Base-by-base conservation (phyloP, 352 stramenopile species). In the Phytophthora pini region DNA sequence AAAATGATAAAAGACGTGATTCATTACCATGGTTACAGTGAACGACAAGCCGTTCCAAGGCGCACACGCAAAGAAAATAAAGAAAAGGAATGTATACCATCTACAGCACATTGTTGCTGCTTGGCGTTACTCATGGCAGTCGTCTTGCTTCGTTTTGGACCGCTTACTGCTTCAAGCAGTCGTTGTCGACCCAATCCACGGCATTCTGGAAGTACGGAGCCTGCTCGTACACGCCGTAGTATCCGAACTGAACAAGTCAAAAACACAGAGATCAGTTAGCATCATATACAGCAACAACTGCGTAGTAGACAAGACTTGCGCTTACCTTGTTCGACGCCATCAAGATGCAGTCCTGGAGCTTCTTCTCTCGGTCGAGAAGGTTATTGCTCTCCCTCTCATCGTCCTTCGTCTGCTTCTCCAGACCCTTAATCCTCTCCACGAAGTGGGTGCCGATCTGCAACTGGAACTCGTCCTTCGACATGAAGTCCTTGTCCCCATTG, bases 151-250 rank as follows among this genome's bases (percentile, higher is more conserved):
- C 27, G 10, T 36, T 15, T 27, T 57, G 2, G 2, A 27, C 40
- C 26, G 10, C 44, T 67, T 60, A 75, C n/a, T 50, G 43, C 34
- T 63, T 58, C 56, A 87, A 46, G 61, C 76, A 88, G 3, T 72
- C 72, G 46, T 80, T 73, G 6, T 76, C 41, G n/a, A 85, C 63
- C 79, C 79, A 88, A 39, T 76, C 49, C 55, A 84, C 31, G 5
- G 79, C 79, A 29, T 77, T 76, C 9, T 74, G 27, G 48, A 81
- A 84, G 74, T 84, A 56, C 9, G 71, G 68, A 7, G 63, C 48
- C 44, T 85, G 65, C 41, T 88, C 79, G 59, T 85, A 88, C 48
- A 83, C 71, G 15, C 76, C 76, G n/a, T 82, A 82, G 57, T 69
- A 87, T 32, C 74, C 77, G 39, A 87, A 84, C 71, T 88, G 43